Conservation (phyloP, 2,329 filamentous ascomycete species). For the Dothideomycetes sp. region DNA sequence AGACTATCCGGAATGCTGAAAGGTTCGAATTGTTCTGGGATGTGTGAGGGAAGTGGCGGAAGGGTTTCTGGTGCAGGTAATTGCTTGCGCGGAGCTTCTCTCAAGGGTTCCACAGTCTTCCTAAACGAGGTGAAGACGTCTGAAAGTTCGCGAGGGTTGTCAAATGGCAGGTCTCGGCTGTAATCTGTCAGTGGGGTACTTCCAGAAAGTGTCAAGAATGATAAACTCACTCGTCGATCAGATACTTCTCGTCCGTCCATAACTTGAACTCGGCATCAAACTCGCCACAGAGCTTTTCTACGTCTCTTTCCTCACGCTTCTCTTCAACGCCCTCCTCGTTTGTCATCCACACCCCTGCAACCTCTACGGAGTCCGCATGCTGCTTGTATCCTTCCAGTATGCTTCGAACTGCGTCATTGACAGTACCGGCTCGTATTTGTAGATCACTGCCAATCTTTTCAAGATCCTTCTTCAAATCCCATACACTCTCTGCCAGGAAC, state of each 20-base stretch:
- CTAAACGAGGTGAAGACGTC: constrained; percentile 69
- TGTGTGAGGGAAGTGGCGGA: constrained; percentile 47
- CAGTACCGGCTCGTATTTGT: constrained; percentile 53
- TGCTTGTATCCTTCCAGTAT: constrained; percentile 43
- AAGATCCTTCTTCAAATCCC: constrained; percentile 59
- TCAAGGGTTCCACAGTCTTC: constrained; percentile 63
- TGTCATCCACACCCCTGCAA: constrained; percentile 66
- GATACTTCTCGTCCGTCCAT: constrained; percentile 70
- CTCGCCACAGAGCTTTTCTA: constrained; percentile 45
- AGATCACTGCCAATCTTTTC: constrained; percentile 53
- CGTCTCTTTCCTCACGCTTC: constrained; percentile 50
- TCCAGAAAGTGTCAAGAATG: not conserved
- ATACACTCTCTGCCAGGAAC: constrained; percentile 64
- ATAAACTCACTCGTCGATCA: constrained; percentile 61
- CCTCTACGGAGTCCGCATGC: constrained; percentile 29
- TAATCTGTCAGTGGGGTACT: constrained; percentile 1
- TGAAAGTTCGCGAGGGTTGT: constrained; percentile 51
- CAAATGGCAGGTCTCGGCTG: constrained; percentile 58
- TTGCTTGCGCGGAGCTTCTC: constrained; percentile 51
- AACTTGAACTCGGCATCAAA: constrained; percentile 51
- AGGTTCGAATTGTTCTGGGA: constrained; percentile 52
- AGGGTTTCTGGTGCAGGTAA: constrained; percentile 49
- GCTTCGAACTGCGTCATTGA: constrained; percentile 50
- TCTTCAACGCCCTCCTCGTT: constrained; percentile 63
- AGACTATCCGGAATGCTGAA: constrained; percentile 54